Percentiles rank a stretch among this genome's conserved stretches.
These are phyloP conservation scores for Ascochyta fabae DNA, from an alignment of 2,329 filamentous ascomycete genomes.

Conservation along the genomic window DNA sequence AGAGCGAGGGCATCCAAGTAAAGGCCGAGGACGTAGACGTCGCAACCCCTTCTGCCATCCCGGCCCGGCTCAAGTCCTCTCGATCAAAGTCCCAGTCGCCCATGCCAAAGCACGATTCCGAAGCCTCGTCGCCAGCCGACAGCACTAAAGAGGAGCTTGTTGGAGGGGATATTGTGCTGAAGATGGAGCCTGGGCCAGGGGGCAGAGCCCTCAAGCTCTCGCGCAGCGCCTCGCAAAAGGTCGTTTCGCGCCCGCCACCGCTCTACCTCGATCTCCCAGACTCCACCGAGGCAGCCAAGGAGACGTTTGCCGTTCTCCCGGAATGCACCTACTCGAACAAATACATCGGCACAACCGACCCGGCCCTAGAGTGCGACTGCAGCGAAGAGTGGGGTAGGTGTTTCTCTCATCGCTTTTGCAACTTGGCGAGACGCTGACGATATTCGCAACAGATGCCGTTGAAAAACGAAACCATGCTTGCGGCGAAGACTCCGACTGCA, in stretches of 20 bases:
- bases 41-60: conserved; percentile 38
- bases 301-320: conserved; percentile 79
- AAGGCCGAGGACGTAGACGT: conserved; percentile 40
- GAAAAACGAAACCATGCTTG: conserved; percentile 77
- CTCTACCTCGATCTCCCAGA: conserved; percentile 80
- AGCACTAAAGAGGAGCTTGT: conserved; percentile 60
- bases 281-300: conserved; percentile 75
- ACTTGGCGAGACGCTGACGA: conserved; percentile 40
- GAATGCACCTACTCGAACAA: conserved; percentile 92
- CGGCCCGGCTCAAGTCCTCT: conserved; percentile 33
- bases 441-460: conserved; percentile 53
- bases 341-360: conserved; percentile 87
- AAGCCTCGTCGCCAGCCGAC: conserved; percentile 47
- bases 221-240: conserved; percentile 76
- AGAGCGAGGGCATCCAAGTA: conserved; percentile 31
- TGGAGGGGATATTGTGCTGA: conserved; percentile 67
- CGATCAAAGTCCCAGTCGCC: conserved; percentile 44
- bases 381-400: conserved; percentile 89
- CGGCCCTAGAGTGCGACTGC: conserved; percentile 95
- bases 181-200: conserved; percentile 63
- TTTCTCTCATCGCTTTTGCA: background rate
- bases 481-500: conserved; percentile 95
- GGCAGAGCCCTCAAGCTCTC: conserved; percentile 71
- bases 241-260: conserved; percentile 65
- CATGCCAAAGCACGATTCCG: conserved; percentile 37